A percentile compares a stretch with the other conserved stretches of the same genome.
Evolutionary conservation across 495 filamentous ascomycete genomes (phyloP).

Genomic region (Penicillium samsonianum): DNA sequence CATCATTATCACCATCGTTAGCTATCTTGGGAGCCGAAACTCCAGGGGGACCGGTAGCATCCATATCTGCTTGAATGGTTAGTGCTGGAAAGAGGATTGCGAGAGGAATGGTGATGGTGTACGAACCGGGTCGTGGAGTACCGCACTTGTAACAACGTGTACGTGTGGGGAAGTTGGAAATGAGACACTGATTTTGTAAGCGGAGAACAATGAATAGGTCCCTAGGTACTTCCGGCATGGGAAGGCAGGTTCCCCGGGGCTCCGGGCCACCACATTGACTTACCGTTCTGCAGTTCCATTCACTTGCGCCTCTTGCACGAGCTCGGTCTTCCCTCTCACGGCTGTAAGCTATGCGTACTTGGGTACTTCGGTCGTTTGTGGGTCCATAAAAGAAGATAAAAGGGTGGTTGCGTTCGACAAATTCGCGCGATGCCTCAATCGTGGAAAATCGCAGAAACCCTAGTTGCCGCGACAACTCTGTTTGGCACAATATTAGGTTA

Average conservation of each 20-base stretch:
- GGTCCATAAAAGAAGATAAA: constrained; percentile 57
- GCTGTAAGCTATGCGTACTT: constrained; percentile 59
- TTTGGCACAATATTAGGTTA: neutral
- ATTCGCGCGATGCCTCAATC: constrained; percentile 60
- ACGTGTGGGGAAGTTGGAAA: constrained; percentile 70
- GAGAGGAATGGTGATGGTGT: neutral
- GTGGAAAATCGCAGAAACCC: constrained; percentile 68
- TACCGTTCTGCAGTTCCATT: constrained; percentile 78
- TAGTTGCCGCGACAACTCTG: constrained; percentile 62
- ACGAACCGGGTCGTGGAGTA: constrained; percentile 67
- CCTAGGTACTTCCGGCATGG: neutral
- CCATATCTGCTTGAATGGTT: constrained; percentile 23
- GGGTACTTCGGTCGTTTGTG: constrained; percentile 54
- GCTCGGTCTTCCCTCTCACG: constrained; percentile 58
- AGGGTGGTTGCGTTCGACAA: constrained; percentile 68
- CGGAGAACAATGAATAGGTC: neutral
- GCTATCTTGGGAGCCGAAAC: constrained; percentile 41
- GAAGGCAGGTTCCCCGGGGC: neutral
- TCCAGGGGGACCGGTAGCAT: constrained; percentile 33
- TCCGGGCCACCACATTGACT: constrained; percentile 21
- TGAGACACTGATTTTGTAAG: constrained; percentile 58
- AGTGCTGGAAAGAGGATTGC: constrained; percentile 9
- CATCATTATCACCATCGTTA: constrained; percentile 80
- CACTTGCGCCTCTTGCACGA: constrained; percentile 59
- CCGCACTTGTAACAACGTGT: constrained; percentile 75